Conservation (phyloP, 2,329 filamentous ascomycete species). For the Colletotrichum tropicale region DNA sequence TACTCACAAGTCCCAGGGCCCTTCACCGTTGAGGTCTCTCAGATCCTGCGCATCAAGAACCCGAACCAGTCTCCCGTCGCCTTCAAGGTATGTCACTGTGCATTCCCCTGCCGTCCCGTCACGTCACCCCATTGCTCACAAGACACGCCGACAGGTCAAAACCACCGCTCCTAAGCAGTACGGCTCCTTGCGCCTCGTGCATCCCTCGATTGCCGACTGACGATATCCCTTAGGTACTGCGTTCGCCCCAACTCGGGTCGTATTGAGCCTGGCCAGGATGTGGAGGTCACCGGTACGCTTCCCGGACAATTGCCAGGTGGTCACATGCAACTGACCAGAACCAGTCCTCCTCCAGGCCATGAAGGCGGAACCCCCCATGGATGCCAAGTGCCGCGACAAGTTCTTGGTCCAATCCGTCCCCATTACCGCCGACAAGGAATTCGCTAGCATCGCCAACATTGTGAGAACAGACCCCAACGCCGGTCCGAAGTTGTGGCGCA, state of each 20-base stretch:
- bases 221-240: conserved; percentile 74
- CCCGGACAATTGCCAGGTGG: conserved; percentile 10
- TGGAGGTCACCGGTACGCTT: conserved; percentile 86
- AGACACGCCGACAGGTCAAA: conserved; percentile 73
- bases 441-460: conserved; percentile 68
- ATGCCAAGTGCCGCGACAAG: conserved; percentile 95
- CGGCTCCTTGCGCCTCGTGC: conserved; percentile 37
- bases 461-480: conserved; percentile 25
- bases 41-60: conserved; percentile 70
- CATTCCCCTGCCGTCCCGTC: background rate
- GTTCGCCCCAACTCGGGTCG: conserved; percentile 96
- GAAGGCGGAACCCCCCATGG: conserved; percentile 88
- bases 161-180: conserved; percentile 99
- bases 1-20: conserved; percentile 53
- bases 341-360: conserved; percentile 94
- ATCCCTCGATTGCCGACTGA: conserved; percentile 26
- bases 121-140: conserved; percentile 10
- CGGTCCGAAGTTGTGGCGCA: background rate
- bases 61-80: conserved; percentile 66
- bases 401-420: conserved; percentile 94
- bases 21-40: conserved; percentile 69
- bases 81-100: conserved; percentile 64
- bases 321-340: conserved; percentile 26
- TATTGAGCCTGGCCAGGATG: conserved; percentile 86
- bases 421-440: conserved; percentile 84